phyloP scores from a whole-genome alignment of 495 filamentous ascomycete genomes.

The Beverwykella pulmonaria region DNA sequence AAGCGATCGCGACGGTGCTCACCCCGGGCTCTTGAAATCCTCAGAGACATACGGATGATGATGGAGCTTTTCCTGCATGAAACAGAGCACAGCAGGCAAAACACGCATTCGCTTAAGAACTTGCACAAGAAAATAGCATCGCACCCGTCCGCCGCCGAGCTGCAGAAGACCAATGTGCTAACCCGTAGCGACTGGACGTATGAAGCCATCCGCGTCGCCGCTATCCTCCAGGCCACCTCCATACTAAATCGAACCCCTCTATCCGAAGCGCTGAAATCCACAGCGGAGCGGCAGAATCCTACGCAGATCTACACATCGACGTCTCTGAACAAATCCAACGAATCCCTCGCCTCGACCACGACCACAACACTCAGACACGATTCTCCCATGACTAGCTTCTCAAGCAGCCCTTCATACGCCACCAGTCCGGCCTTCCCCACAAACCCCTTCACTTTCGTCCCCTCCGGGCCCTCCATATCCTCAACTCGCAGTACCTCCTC shows the following conservation, averaged over 20 bases:
- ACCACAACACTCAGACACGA: slow-evolving; percentile 22
- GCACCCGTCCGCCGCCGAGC: slow-evolving; percentile 15
- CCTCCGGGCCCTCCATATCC: background rate
- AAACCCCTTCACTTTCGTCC: background rate
- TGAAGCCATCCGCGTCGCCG: slow-evolving; percentile 39
- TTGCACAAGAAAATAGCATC: slow-evolving; percentile 23
- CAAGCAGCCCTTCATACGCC: slow-evolving; percentile 12
- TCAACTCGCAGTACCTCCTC: background rate
- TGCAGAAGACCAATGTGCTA: slow-evolving; percentile 9
- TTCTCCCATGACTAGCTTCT: slow-evolving; percentile 24
- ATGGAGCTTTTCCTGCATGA: slow-evolving; percentile 37
- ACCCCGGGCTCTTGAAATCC: slow-evolving; percentile 15
- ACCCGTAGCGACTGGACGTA: slow-evolving; percentile 38
- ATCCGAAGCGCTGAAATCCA: slow-evolving; percentile 43
- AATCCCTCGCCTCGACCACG: slow-evolving; percentile 34
- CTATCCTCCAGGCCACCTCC: slow-evolving; percentile 37
- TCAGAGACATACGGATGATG: slow-evolving; percentile 29
- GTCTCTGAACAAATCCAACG: slow-evolving; percentile 6
- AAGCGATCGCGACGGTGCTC: slow-evolving; percentile 14
- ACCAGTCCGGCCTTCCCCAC: background rate
- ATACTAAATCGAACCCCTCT: slow-evolving; percentile 45
- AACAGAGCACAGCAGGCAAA: slow-evolving; percentile 21
- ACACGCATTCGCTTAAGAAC: slow-evolving; percentile 19
- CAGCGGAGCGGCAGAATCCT: slow-evolving; percentile 10
- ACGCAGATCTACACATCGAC: background rate